Conservation (phyloP, 208 protist species). For the Leptomonas pyrrhocoris region DNA sequence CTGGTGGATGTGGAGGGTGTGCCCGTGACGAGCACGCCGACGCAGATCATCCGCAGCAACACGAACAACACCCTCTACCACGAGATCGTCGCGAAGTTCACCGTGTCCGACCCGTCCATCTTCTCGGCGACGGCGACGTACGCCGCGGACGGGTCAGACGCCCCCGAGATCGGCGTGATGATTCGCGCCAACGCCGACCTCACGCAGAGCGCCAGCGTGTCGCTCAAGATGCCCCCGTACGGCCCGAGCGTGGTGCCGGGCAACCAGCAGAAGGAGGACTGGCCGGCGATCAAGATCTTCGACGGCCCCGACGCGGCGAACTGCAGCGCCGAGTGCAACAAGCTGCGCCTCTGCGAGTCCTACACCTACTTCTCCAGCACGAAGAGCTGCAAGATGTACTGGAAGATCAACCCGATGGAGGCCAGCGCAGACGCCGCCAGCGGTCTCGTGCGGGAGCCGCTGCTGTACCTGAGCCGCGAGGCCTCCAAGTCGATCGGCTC, state of each 20-base stretch:
- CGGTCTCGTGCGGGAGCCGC: constrained; percentile 32
- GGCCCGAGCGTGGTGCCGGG: neutral
- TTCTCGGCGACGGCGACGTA: constrained; percentile 20
- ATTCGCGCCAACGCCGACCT: constrained; percentile 25
- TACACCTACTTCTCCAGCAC: constrained; percentile 16
- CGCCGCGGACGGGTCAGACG: constrained; percentile 13
- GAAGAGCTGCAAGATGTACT: constrained; percentile 34
- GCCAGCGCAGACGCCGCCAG: constrained; percentile 6
- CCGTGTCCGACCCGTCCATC: constrained; percentile 19
- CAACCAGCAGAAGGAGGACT: constrained; percentile 18
- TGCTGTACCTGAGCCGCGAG: constrained; percentile 35
- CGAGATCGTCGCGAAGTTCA: constrained; percentile 47
- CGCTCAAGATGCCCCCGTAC: constrained; percentile 34
- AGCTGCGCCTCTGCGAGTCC: constrained; percentile 35
- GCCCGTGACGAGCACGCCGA: constrained; percentile 13
- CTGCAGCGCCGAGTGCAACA: constrained; percentile 37
- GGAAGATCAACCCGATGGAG: constrained; percentile 18
- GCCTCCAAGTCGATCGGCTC: constrained; percentile 35
- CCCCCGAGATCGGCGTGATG: constrained; percentile 44
- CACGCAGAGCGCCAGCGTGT: constrained; percentile 28
- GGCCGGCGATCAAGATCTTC: constrained; percentile 34
- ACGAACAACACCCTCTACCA: constrained; percentile 30
- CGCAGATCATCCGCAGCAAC: constrained; percentile 11
- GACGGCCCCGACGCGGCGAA: constrained; percentile 4
- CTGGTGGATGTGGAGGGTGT: constrained; percentile 19